Evolutionary conservation across 2,329 filamentous ascomycete genomes (phyloP).

Genomic region (Penicillium sp.): DNA sequence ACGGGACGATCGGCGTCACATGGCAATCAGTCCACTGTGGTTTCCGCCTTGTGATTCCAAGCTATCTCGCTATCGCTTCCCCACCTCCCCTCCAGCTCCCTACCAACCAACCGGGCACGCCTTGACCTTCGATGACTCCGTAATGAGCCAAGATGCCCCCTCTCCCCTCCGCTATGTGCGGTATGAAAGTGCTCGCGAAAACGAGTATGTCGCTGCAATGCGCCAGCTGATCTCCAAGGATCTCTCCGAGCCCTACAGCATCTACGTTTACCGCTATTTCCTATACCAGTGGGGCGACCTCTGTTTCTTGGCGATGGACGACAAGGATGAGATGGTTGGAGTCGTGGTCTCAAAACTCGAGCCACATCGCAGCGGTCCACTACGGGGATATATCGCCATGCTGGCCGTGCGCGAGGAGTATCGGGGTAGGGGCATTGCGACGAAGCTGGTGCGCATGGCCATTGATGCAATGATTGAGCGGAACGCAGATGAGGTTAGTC

Average conservation of each 20-base stretch:
- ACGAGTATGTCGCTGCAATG: constrained; percentile 76
- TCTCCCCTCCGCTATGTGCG: constrained; percentile 57
- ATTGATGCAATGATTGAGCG: constrained; percentile 86
- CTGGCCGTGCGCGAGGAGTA: constrained; percentile 81
- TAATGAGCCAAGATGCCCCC: constrained; percentile 40
- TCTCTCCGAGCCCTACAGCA: constrained; percentile 96
- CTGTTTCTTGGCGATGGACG: constrained; percentile 76
- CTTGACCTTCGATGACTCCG: constrained; percentile 16
- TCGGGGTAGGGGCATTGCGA: constrained; percentile 83
- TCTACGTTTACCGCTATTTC: constrained; percentile 98
- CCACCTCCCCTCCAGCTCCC: not conserved
- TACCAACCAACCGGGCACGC: constrained; percentile 1
- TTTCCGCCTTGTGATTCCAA: constrained; percentile 13
- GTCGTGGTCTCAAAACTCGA: constrained; percentile 96
- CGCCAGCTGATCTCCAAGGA: constrained; percentile 92
- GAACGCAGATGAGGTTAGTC: constrained; percentile 73
- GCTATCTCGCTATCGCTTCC: not conserved
- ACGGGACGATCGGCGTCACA: constrained; percentile 26
- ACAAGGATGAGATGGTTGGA: constrained; percentile 65
- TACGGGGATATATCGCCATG: constrained; percentile 97
- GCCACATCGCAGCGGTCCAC: constrained; percentile 78
- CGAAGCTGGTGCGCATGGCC: constrained; percentile 80
- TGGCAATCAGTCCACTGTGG: constrained; percentile 16
- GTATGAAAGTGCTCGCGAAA: constrained; percentile 61
- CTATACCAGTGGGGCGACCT: constrained; percentile 95